A percentile compares a stretch with the other conserved stretches of the same genome.
Conservation (phyloP, 345 rosid genomes). For the Gossypium arboreum region DNA sequence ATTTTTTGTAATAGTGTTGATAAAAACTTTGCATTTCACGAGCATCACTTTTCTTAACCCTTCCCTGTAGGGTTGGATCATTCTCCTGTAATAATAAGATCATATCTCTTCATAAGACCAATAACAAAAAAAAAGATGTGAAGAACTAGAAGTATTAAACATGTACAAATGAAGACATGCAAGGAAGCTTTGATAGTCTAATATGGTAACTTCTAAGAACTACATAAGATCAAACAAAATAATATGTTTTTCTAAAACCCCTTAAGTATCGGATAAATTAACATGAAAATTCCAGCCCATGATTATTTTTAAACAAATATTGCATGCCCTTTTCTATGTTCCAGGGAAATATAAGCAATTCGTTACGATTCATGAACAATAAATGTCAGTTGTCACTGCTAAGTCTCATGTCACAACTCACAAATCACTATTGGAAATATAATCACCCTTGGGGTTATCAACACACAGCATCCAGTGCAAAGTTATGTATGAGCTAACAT, state of each 20-base stretch:
- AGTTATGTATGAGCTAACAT: neutral
- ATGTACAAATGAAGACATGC: neutral
- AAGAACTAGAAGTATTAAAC: neutral
- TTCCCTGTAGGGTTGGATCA: constrained; percentile 70
- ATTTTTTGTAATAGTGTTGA: constrained; percentile 81
- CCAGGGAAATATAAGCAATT: neutral
- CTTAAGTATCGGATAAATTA: neutral
- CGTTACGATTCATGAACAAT: too few relatives aligned
- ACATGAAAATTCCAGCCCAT: neutral
- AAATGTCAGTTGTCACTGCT: neutral
- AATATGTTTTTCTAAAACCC: neutral
- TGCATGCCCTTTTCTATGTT: neutral
- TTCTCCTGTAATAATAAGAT: constrained; percentile 49
- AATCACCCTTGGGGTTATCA: neutral
- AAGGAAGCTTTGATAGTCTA: neutral
- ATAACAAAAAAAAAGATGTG: neutral
- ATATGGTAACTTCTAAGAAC: neutral
- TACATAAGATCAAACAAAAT: neutral
- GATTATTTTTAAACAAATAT: neutral
- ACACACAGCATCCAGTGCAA: neutral
- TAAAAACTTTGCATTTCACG: constrained; percentile 92
- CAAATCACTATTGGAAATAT: neutral
- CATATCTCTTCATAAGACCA: neutral
- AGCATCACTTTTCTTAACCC: constrained; percentile 82
- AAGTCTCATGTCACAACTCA: neutral